These are phyloP conservation scores for Phytophthora uliginosa DNA, from an alignment of 352 stramenopile genomes.

Conservation along the genomic window DNA sequence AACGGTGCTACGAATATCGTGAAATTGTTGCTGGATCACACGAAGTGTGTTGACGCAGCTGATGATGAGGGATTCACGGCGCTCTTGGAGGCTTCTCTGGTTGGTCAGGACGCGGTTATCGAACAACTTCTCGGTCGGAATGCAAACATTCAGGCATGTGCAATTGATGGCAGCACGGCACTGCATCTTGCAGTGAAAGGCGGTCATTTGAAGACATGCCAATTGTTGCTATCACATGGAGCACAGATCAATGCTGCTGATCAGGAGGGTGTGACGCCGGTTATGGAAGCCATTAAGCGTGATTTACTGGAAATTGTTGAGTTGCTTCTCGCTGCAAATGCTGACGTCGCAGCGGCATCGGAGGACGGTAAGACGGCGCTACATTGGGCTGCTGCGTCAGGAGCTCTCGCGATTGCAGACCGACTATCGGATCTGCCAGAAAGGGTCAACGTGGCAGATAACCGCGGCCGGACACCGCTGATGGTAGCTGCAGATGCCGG, in stretches of 20 bases:
- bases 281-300: background rate
- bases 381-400: background rate
- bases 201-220: background rate
- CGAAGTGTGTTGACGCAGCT: background rate
- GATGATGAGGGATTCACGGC: background rate
- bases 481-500: conserved; percentile 1
- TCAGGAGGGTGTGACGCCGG: background rate
- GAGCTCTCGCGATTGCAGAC: background rate
- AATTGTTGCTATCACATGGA: background rate
- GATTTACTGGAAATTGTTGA: background rate
- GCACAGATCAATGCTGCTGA: background rate
- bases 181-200: background rate
- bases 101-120: background rate
- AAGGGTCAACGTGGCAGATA: background rate
- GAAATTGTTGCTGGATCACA: background rate
- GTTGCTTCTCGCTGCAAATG: background rate
- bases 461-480: background rate
- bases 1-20: background rate
- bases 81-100: background rate
- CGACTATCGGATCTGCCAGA: background rate
- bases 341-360: background rate
- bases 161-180: background rate
- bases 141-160: background rate
- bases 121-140: background rate
- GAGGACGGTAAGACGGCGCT: conserved; percentile 1